phyloP scores from a whole-genome alignment of 2,329 filamentous ascomycete species.

The Apiospora rasikravindrae region DNA sequence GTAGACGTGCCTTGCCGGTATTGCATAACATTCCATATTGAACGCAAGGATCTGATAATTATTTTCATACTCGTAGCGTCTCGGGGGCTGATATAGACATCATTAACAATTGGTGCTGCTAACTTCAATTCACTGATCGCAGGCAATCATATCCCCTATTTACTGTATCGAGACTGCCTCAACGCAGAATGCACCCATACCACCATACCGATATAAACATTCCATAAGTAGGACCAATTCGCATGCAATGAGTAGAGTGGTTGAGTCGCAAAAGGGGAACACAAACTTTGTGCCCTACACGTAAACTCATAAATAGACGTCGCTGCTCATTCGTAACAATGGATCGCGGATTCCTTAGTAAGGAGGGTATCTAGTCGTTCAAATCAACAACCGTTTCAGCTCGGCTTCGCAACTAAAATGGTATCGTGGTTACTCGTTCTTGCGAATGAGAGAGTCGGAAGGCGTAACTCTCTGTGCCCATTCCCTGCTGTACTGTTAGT shows the following conservation, averaged over 20 bases:
- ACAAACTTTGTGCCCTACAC: not conserved
- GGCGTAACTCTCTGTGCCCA: constrained; percentile 71
- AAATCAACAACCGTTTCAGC: constrained; percentile 21
- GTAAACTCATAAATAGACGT: constrained; percentile 13
- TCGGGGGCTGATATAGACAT: not conserved
- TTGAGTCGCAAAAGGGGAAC: not conserved
- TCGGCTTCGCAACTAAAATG: constrained; percentile 6
- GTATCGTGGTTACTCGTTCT: constrained; percentile 39
- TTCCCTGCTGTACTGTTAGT: constrained; percentile 53
- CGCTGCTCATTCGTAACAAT: constrained; percentile 13
- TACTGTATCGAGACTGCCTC: not conserved
- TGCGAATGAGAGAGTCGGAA: constrained; percentile 66
- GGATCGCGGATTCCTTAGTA: constrained; percentile 23
- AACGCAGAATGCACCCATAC: not conserved
- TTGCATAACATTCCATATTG: not conserved
- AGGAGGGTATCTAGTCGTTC: constrained; percentile 34
- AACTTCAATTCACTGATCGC: not conserved
- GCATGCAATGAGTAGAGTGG: constrained; percentile 18
- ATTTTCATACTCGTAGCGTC: not conserved
- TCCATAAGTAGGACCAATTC: constrained; percentile 6
- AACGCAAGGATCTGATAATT: not conserved
- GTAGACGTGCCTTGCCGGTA: not conserved
- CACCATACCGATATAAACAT: not conserved
- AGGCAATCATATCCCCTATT: not conserved
- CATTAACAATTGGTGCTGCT: not conserved